A percentile compares a stretch with the other conserved stretches of the same genome.
phyloP scores from a whole-genome alignment of 306 rosid genomes.

The Styphnolobium japonicum region DNA sequence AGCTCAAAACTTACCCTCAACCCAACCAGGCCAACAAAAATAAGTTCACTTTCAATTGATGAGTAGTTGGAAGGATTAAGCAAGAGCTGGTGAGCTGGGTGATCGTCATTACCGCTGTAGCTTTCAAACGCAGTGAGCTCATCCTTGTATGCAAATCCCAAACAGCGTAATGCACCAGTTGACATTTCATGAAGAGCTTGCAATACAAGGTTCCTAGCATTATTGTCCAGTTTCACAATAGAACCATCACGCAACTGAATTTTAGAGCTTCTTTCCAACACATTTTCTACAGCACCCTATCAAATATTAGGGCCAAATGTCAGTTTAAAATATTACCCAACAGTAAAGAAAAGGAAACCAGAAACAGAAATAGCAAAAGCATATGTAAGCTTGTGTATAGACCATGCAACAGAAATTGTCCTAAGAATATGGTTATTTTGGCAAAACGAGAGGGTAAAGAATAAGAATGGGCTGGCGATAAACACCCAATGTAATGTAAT shows the following conservation, averaged over 20 bases:
- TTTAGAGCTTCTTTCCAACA: conserved; percentile 75
- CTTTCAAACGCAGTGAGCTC: conserved; percentile 48
- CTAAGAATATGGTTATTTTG: neutral
- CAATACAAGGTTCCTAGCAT: conserved; percentile 50
- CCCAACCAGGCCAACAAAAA: conserved; percentile 86
- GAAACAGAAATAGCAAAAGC: neutral
- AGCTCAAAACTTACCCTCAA: conserved; percentile 67
- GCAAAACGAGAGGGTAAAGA: neutral
- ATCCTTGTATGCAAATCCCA: conserved; percentile 95
- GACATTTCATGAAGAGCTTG: conserved; percentile 84
- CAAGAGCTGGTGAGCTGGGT: conserved; percentile 85
- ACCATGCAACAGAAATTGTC: neutral
- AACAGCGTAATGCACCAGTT: conserved; percentile 79
- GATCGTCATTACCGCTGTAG: conserved; percentile 75
- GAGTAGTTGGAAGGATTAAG: conserved; percentile 84
- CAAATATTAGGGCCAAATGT: conserved; percentile 26
- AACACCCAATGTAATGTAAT: neutral
- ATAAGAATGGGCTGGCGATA: neutral
- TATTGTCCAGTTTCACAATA: conserved; percentile 52
- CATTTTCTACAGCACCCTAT: conserved; percentile 90
- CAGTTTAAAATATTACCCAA: neutral
- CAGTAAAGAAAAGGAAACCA: neutral
- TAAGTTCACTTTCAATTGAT: conserved; percentile 72
- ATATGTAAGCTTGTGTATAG: neutral
- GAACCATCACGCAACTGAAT: conserved; percentile 80